Evolutionary conservation across 495 filamentous ascomycete species (phyloP).

Genomic region (Cercophora samala): DNA sequence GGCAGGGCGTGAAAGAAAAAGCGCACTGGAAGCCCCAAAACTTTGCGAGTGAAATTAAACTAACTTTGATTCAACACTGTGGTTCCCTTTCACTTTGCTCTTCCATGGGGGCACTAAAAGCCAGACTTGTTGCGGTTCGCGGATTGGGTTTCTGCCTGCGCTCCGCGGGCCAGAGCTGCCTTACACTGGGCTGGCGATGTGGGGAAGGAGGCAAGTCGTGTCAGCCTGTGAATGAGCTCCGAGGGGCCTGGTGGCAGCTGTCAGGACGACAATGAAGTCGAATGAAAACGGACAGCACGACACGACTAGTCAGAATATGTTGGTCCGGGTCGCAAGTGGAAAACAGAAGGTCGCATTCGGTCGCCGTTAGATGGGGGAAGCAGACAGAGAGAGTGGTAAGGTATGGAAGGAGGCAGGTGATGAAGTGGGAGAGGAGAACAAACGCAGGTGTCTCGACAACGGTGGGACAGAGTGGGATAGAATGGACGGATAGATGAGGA

Average conservation of each 20-base stretch:
- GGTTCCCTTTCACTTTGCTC: background rate
- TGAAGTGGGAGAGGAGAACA: slow-evolving; percentile 1
- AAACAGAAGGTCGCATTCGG: background rate
- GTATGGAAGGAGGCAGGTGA: background rate
- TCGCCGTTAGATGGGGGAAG: background rate
- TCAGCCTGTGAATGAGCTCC: slow-evolving; percentile 25
- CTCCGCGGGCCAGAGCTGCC: slow-evolving; percentile 22
- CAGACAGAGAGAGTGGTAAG: background rate
- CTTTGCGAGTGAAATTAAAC: slow-evolving; percentile 10
- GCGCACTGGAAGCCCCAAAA: background rate
- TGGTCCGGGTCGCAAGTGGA: slow-evolving; percentile 5
- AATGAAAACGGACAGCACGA: slow-evolving; percentile 6
- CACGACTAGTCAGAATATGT: slow-evolving; percentile 3
- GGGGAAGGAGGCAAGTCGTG: slow-evolving; percentile 22
- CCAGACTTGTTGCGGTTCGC: slow-evolving; percentile 3
- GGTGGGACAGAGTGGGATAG: background rate
- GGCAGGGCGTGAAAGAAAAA: slow-evolving; percentile 2
- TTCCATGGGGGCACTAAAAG: background rate
- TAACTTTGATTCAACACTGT: slow-evolving; percentile 9
- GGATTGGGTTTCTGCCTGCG: slow-evolving; percentile 21
- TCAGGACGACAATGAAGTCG: background rate
- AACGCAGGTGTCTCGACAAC: background rate
- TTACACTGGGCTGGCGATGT: slow-evolving; percentile 21
- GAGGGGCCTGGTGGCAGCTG: slow-evolving; percentile 17
- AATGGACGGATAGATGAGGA: background rate